A percentile compares a stretch with the other conserved stretches of the same genome.
phyloP scores from a whole-genome alignment of 345 rosid genomes.

The Stellera chamaejasme region DNA sequence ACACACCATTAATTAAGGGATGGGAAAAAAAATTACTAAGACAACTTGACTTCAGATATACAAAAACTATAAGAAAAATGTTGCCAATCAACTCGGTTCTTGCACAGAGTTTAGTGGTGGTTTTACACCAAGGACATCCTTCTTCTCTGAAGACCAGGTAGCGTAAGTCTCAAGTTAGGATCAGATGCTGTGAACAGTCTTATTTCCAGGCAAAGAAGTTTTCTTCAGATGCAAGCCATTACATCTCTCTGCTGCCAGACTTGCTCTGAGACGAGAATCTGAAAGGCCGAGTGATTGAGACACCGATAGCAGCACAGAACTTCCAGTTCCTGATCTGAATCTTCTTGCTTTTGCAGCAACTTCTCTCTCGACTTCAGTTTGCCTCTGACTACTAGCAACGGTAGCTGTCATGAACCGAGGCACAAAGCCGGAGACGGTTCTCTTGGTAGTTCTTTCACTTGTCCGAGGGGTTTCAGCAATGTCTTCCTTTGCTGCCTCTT shows the following conservation, averaged over 20 bases:
- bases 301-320: conserved; percentile 36
- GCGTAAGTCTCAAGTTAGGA: conserved; percentile 48
- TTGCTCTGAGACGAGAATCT: conserved; percentile 42
- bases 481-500: conserved; percentile 24
- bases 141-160: conserved; percentile 45
- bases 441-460: conserved; percentile 25
- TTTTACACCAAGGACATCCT: conserved; percentile 61
- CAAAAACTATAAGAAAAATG: no score
- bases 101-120: no score
- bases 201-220: conserved; percentile 33
- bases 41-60: no score
- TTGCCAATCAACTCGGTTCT: no score
- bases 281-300: conserved; percentile 60
- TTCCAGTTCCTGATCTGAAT: conserved; percentile 30
- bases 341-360: conserved; percentile 28
- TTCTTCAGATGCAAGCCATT: conserved; percentile 22
- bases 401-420: conserved; percentile 90
- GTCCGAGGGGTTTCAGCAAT: conserved; percentile 20
- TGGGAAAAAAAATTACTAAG: no score
- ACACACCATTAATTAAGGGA: no score
- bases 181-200: conserved; percentile 63
- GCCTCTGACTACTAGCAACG: conserved; percentile 81
- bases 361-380: conserved; percentile 46
- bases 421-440: conserved; percentile 16
- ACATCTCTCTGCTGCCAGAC: conserved; percentile 24